phyloP scores from a whole-genome alignment of 768 basidiomycete species.

The Chalciporus piperatus region DNA sequence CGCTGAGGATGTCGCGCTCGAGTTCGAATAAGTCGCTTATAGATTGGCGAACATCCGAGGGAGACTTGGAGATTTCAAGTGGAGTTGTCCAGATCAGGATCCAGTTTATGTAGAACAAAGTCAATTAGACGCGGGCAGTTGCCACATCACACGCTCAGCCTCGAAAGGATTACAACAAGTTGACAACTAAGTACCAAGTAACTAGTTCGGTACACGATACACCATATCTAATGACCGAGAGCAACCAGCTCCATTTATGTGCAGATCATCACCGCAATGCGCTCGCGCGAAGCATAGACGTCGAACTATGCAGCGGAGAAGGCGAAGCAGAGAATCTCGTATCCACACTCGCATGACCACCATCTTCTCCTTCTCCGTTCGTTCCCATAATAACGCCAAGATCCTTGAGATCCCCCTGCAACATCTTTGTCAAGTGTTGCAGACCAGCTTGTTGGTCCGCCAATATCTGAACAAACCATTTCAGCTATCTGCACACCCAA shows the following conservation, averaged over 20 bases:
- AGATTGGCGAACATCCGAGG: slow-evolving; percentile 5
- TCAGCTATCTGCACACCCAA: not conserved
- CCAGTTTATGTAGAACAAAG: not conserved
- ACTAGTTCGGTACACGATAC: slow-evolving; percentile 3
- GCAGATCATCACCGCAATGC: slow-evolving; percentile 16
- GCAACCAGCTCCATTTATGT: not conserved
- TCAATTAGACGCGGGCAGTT: not conserved
- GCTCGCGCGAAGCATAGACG: slow-evolving; percentile 27
- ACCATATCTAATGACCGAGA: slow-evolving; percentile 6
- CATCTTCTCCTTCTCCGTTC: slow-evolving; percentile 36
- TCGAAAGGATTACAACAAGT: not conserved
- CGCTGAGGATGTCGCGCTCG: slow-evolving; percentile 5
- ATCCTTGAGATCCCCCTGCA: slow-evolving; percentile 64
- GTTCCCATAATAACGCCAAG: slow-evolving; percentile 60
- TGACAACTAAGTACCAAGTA: not conserved
- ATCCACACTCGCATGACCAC: slow-evolving; percentile 11
- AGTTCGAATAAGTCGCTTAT: slow-evolving; percentile 5
- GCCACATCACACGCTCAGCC: slow-evolving; percentile 19
- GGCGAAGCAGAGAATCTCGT: slow-evolving; percentile 17
- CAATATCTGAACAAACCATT: slow-evolving; percentile 52
- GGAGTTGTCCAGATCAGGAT: slow-evolving; percentile 7
- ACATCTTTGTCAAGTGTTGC: slow-evolving; percentile 73
- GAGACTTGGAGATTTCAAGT: not conserved
- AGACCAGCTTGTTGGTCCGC: slow-evolving; percentile 77
- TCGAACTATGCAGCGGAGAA: slow-evolving; percentile 22